phyloP scores from a whole-genome alignment of 2,329 filamentous ascomycete genomes.

The Xylariaceae sp. region DNA sequence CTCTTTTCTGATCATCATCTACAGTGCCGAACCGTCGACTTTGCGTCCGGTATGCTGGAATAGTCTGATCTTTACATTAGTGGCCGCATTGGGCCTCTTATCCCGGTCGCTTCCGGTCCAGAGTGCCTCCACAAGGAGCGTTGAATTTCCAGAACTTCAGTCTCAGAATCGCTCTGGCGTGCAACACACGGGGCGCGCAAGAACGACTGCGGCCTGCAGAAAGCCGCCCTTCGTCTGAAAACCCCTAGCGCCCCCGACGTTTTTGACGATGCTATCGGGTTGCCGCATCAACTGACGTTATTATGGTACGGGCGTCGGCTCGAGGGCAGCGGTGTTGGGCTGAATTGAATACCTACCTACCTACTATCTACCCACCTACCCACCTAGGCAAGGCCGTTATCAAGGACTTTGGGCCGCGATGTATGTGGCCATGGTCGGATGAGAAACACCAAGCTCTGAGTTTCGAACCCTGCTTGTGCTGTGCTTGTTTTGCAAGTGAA shows the following conservation, averaged over 20 bases:
- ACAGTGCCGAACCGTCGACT: background rate
- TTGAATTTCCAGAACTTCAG: background rate
- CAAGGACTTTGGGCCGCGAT: slow-evolving; percentile 8
- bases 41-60: background rate
- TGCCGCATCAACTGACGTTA: slow-evolving; percentile 14
- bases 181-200: slow-evolving; percentile 3
- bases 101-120: background rate
- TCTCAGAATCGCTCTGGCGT: slow-evolving; percentile 2
- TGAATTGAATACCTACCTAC: background rate
- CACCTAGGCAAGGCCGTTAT: no score
- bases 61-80: background rate
- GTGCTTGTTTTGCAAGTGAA: background rate
- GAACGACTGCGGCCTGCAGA: slow-evolving; percentile 15
- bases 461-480: background rate
- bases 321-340: slow-evolving; percentile 10
- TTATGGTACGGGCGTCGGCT: slow-evolving; percentile 15
- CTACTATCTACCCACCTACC: no score
- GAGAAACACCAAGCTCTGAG: slow-evolving; percentile 7
- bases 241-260: background rate
- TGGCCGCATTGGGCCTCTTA: background rate
- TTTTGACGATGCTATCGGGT: slow-evolving; percentile 11
- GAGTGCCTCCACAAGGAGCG: background rate
- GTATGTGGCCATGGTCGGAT: slow-evolving; percentile 13
- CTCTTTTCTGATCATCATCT: background rate
- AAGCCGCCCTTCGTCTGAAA: slow-evolving; percentile 8